phyloP scores from a whole-genome alignment of 2,329 filamentous ascomycete genomes.

The Ophiostoma sp. region DNA sequence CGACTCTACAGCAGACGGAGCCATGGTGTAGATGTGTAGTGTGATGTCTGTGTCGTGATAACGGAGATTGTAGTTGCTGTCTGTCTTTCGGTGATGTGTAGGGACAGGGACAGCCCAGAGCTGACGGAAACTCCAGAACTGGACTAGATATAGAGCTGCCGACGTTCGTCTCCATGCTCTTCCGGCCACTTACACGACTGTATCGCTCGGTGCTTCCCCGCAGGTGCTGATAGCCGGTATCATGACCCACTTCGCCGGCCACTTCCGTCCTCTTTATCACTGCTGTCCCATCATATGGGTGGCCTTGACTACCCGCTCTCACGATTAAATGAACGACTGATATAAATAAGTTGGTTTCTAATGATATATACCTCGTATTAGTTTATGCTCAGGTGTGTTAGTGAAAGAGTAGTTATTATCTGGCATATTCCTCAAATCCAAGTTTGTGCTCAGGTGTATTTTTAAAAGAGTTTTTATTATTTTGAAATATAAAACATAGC shows the following conservation, averaged over 20 bases:
- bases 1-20: constrained; percentile 20
- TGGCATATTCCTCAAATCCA: too few species aligned
- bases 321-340: too few species aligned
- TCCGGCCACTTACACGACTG: constrained; percentile 14
- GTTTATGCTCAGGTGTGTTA: too few species aligned
- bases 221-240: constrained; percentile 13
- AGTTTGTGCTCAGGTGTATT: too few species aligned
- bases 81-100: too few species aligned
- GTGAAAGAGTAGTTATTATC: too few species aligned
- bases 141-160: not conserved
- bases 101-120: too few species aligned
- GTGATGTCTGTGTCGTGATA: not conserved
- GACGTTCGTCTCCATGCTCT: not conserved
- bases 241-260: constrained; percentile 18
- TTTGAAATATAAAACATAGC: too few species aligned
- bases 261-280: constrained; percentile 18
- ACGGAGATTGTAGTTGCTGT: too few species aligned
- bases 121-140: too few species aligned
- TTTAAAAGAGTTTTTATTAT: too few species aligned
- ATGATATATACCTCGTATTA: too few species aligned
- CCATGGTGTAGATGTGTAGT: constrained; percentile 14
- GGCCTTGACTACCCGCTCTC: not conserved
- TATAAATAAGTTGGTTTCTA: not conserved
- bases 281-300: not conserved
- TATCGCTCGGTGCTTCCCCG: constrained; percentile 12